Evolutionary conservation across 2,329 filamentous ascomycete genomes (phyloP).

Genomic region (Rhynchosporium agropyri): DNA sequence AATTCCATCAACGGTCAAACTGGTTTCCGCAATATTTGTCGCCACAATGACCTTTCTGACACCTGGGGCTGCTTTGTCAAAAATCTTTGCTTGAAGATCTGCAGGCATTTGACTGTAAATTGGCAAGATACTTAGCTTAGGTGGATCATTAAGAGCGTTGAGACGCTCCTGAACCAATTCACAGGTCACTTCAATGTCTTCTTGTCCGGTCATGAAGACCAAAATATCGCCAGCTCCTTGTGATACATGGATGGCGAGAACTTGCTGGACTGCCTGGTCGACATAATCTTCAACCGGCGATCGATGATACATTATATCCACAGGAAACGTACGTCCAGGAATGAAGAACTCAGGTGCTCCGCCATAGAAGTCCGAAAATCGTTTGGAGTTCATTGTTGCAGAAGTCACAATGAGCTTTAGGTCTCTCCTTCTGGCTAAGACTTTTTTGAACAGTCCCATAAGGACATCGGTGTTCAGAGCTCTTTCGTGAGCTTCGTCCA

Average conservation of each 20-base stretch:
- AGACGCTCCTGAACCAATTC: constrained; percentile 88
- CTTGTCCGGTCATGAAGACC: constrained; percentile 99
- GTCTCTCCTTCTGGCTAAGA: constrained; percentile 83
- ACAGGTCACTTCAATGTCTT: constrained; percentile 97
- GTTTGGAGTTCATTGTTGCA: constrained; percentile 96
- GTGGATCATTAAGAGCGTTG: constrained; percentile 87
- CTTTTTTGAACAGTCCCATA: constrained; percentile 98
- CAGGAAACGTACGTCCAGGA: constrained; percentile 92
- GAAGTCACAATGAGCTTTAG: constrained; percentile 97
- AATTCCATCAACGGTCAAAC: constrained; percentile 96
- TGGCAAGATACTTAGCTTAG: constrained; percentile 89
- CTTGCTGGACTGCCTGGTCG: constrained; percentile 93
- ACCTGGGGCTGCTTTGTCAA: constrained; percentile 85
- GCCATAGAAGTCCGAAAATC: constrained; percentile 94
- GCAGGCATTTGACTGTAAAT: constrained; percentile 99
- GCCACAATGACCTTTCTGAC: constrained; percentile 97
- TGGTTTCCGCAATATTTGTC: constrained; percentile 98
- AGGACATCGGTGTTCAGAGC: constrained; percentile 96
- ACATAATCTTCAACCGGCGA: constrained; percentile 98
- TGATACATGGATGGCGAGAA: constrained; percentile 92
- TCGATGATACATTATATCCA: constrained; percentile 93
- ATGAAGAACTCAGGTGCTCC: constrained; percentile 97
- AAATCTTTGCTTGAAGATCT: constrained; percentile 96
- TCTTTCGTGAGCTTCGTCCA: constrained; percentile 98
- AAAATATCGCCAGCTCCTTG: constrained; percentile 92